Percentiles rank a stretch among this genome's conserved stretches.
Evolutionary conservation across 768 basidiomycete species (phyloP).

Genomic region (Trametes gibbosa): DNA sequence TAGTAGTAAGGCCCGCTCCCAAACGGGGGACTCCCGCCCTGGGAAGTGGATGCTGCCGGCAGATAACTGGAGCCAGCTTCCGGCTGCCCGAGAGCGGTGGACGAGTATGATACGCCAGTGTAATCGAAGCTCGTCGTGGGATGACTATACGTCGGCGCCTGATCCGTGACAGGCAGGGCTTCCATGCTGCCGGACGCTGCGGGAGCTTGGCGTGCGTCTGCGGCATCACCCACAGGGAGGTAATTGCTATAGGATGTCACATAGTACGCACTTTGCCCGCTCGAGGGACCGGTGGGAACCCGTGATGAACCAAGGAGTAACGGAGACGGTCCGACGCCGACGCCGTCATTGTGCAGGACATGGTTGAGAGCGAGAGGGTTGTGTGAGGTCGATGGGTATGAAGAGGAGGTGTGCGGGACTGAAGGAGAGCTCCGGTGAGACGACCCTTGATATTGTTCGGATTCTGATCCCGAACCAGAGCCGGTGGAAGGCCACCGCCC

Average conservation of each 20-base stretch:
- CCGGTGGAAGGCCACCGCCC: constrained; percentile 17
- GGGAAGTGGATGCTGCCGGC: constrained; percentile 9
- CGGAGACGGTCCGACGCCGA: constrained; percentile 8
- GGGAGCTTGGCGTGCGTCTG: constrained; percentile 16
- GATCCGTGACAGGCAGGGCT: constrained; percentile 15
- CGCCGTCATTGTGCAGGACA: constrained; percentile 14
- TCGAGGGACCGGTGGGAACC: constrained; percentile 10
- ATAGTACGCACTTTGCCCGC: constrained; percentile 17
- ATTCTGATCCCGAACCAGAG: constrained; percentile 18
- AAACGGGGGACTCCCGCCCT: constrained; percentile 17
- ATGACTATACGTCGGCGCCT: constrained; percentile 17
- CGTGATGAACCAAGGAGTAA: constrained; percentile 15
- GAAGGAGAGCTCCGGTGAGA: constrained; percentile 21
- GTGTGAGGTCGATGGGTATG: constrained; percentile 13
- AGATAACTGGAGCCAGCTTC: constrained; percentile 13
- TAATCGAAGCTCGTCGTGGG: constrained; percentile 20
- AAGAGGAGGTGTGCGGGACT: constrained; percentile 14
- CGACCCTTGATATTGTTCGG: constrained; percentile 19
- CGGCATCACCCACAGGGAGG: constrained; percentile 14
- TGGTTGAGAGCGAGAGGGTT: constrained; percentile 13
- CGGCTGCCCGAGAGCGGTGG: constrained; percentile 15
- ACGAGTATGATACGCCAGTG: constrained; percentile 17
- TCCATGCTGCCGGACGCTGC: constrained; percentile 14
- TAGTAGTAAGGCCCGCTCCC: constrained; percentile 16
- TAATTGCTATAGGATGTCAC: constrained; percentile 20